A percentile compares a stretch with the other conserved stretches of the same genome.
phyloP scores from a whole-genome alignment of 2,329 filamentous ascomycete species.

The Aspergillus proliferans region DNA sequence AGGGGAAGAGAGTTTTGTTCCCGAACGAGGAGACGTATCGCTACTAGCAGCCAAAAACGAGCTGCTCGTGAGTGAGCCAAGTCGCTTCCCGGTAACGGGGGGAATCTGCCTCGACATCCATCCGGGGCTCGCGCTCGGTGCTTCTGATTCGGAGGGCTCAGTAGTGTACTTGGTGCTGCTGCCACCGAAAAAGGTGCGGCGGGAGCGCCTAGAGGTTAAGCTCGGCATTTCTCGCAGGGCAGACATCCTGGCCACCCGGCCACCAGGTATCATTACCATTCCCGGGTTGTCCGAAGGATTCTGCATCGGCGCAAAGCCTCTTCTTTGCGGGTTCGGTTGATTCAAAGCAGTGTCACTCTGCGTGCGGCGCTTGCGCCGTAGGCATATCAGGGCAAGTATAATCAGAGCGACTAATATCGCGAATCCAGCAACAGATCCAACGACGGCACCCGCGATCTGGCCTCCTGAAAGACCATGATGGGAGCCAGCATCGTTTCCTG shows the following conservation, averaged over 20 bases:
- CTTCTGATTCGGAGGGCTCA: constrained; percentile 55
- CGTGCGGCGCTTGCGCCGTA: constrained; percentile 52
- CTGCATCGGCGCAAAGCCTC: constrained; percentile 37
- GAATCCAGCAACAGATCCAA: constrained; percentile 69
- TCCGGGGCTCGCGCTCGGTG: constrained; percentile 65
- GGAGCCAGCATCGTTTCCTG: constrained; percentile 34
- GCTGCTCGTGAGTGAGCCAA: constrained; percentile 82
- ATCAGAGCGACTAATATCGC: constrained; percentile 63
- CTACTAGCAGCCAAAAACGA: constrained; percentile 63
- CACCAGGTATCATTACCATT: constrained; percentile 74
- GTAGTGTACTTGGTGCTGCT: constrained; percentile 45
- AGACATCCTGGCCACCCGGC: constrained; percentile 91
- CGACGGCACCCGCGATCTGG: constrained; percentile 81
- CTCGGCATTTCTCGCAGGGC: constrained; percentile 73
- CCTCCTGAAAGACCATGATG: constrained; percentile 64
- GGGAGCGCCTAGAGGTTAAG: constrained; percentile 53
- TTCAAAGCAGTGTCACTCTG: constrained; percentile 78
- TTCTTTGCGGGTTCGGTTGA: constrained; percentile 66
- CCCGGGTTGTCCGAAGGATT: constrained; percentile 42
- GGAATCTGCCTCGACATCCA: constrained; percentile 52
- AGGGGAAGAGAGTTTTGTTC: constrained; percentile 73
- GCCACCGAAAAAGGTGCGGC: constrained; percentile 43
- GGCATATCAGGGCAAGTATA: constrained; percentile 50
- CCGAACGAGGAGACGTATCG: constrained; percentile 65
- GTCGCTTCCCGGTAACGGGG: constrained; percentile 55